These are phyloP conservation scores for Trichoderma aggressivum DNA, from an alignment of 2,329 filamentous ascomycete species.

Conservation along the genomic window DNA sequence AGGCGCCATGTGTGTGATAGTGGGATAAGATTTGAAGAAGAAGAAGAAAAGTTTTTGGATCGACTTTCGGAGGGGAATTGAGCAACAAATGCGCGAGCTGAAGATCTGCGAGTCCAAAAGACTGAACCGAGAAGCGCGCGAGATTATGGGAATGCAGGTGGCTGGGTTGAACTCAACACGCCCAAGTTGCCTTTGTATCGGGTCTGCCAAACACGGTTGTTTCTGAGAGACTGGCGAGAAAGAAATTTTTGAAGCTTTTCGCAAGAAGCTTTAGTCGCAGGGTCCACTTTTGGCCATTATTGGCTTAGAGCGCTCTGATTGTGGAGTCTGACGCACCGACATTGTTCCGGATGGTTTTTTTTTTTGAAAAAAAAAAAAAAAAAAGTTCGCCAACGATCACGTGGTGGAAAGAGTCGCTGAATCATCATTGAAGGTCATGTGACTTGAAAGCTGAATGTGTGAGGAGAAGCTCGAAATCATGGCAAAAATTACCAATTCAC, in stretches of 20 bases:
- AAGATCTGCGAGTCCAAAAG: constrained; percentile 11
- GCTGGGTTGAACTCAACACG: constrained; percentile 20
- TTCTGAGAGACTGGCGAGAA: constrained; percentile 25
- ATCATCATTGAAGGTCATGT: constrained; percentile 6
- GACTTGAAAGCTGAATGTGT: background rate
- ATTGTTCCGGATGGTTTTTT: constrained; percentile 17
- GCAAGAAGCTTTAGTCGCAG: constrained; percentile 22
- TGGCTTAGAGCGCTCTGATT: constrained; percentile 10
- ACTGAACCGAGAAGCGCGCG: constrained; percentile 21
- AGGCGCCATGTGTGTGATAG: constrained; percentile 17
- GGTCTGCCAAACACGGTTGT: constrained; percentile 15
- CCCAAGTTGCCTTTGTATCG: constrained; percentile 28
- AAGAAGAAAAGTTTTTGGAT: background rate
- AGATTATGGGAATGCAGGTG: constrained; percentile 24
- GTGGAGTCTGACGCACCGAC: constrained; percentile 17
- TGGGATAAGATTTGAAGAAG: background rate
- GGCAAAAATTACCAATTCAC: background rate
- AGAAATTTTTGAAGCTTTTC: constrained; percentile 41
- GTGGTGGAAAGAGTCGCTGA: background rate
- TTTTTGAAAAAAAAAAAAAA: background rate
- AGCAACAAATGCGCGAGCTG: background rate
- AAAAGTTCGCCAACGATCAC: background rate
- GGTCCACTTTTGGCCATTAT: constrained; percentile 20
- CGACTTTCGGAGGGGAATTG: background rate
- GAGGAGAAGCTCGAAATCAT: background rate